Base-by-base conservation (phyloP, 495 filamentous ascomycete species). In the Trichoderma orchidacearum region DNA sequence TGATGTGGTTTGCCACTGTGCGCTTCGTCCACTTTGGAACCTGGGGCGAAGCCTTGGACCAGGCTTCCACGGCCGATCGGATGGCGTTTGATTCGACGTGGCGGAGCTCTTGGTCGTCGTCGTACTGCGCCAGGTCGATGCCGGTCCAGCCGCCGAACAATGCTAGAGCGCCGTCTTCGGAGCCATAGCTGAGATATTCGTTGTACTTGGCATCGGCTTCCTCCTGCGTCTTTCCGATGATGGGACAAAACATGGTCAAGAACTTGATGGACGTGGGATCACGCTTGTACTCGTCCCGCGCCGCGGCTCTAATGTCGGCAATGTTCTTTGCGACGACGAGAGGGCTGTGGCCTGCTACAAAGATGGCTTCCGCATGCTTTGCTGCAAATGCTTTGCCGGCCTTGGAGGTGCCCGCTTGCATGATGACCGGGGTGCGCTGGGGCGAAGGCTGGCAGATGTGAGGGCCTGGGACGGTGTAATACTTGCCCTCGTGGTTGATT, bases 91-190 rank as follows among this genome's bases (percentile, higher is more conserved):
- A 78, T 60, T 83, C 76, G 25, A 68, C 72, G 0, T 68, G 68
- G 0, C 66, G 76, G 56, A 84, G 68, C 25, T 83, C 79, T 60
- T 81, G 73, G 59, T 84, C 81, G 1, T 80, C 55, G 1, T 76
- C 75, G 51, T 79, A 72, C 51, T 70, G 71, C 15, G 72, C 77
- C 34, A 85, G 71, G 56, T 84, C 82, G 48, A 84, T 78, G 3
- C 81, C 80, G 12, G 81, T 83, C 78, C 80, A 85, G n/a, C 81
- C 79, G 31, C 72, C 72, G 58, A 85, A 80, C 11, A 84, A 66
- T 0, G 80, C 81, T 31, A 85, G 61, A 0, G 76, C 81, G 17
- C 80, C 80, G 27, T 78, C 64, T 1, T 73, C 72, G 0, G 74
- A 77, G 5, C 73, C 79, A 54, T 81, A 75, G 30, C 74, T 74